These are phyloP conservation scores for Gnomoniopsis sp. DNA, from an alignment of 2,329 filamentous ascomycete genomes.

Conservation along the genomic window DNA sequence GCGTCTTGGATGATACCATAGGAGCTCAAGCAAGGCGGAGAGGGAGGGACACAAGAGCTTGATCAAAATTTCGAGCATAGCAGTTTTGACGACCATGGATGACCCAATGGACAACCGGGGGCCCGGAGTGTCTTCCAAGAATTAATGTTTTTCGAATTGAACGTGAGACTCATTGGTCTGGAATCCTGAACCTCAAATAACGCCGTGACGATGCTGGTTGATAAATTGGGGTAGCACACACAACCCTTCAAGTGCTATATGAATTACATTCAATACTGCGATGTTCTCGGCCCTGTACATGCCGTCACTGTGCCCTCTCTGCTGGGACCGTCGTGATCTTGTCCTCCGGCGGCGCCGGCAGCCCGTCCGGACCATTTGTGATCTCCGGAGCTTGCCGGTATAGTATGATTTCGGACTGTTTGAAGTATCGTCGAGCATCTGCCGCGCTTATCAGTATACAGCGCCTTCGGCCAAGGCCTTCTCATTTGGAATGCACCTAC, in stretches of 20 bases:
- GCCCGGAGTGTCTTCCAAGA: background rate
- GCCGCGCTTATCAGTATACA: conserved; percentile 21
- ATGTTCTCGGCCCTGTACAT: background rate
- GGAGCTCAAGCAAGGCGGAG: background rate
- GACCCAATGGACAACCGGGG: conserved; percentile 1
- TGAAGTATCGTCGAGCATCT: conserved; percentile 98
- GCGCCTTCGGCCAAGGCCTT: background rate
- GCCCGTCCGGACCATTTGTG: conserved; percentile 35
- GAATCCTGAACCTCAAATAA: conserved; percentile 3
- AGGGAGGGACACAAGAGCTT: background rate
- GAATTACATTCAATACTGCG: background rate
- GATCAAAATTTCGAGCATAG: background rate
- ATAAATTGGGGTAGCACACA: background rate
- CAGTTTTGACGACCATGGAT: background rate
- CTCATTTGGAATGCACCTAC: conserved; percentile 41
- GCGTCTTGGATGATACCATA: conserved; percentile 10
- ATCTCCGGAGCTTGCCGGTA: conserved; percentile 75
- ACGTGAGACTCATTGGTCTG: conserved; percentile 1
- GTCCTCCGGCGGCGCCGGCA: conserved; percentile 44
- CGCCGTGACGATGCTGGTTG: conserved; percentile 16
- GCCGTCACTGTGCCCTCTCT: background rate
- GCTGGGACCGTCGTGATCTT: conserved; percentile 41
- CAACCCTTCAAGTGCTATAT: background rate
- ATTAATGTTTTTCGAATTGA: background rate
- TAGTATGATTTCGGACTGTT: conserved; percentile 97